A percentile compares a stretch with the other conserved stretches of the same genome.
Conservation (phyloP, 345 rosid species). For the Gossypium herbaceum region DNA sequence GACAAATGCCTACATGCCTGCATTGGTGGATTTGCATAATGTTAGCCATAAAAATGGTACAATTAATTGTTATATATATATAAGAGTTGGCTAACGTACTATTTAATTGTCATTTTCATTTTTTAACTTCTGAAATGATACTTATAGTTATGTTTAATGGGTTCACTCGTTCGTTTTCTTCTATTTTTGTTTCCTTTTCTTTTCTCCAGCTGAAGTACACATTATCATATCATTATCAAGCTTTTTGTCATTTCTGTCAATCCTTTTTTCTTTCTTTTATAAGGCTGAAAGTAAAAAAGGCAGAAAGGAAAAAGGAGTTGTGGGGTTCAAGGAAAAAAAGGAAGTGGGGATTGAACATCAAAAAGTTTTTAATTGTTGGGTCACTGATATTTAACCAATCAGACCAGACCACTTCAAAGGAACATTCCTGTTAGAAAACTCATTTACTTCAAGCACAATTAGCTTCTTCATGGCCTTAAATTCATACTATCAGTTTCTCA, state of each 20-base stretch:
- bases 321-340: too few species aligned
- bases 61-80: neutral
- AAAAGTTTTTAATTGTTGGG: neutral
- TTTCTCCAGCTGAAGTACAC: neutral
- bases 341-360: neutral
- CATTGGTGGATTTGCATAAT: conserved; percentile 4
- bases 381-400: neutral
- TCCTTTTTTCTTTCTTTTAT: neutral
- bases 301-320: neutral
- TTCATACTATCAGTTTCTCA: neutral
- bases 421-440: neutral
- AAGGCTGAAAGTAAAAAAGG: neutral
- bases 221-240: neutral
- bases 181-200: neutral
- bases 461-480: conserved; percentile 3
- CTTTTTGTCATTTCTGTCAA: neutral
- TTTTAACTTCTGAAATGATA: neutral
- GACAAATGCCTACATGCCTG: conserved; percentile 10
- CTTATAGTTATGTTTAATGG: neutral
- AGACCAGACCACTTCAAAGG: neutral
- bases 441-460: neutral
- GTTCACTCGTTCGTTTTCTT: neutral
- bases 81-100: neutral
- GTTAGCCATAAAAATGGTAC: neutral
- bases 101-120: neutral